These are phyloP conservation scores for Prunus armeniaca DNA, from an alignment of 306 rosid species.

Conservation along the genomic window DNA sequence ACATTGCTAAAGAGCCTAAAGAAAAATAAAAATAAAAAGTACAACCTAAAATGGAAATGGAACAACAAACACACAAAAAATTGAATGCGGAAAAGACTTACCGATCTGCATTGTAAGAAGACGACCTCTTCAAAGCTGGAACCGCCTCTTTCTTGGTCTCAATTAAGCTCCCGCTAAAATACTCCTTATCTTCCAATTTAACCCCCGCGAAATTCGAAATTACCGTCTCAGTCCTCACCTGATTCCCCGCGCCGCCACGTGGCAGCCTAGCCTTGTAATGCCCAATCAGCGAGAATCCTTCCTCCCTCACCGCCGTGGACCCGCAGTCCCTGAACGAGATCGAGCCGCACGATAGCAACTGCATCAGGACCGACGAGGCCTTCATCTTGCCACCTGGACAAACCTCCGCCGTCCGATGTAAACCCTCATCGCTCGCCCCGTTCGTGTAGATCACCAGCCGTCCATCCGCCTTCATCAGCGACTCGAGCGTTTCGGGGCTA, in stretches of 20 bases:
- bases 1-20: too few relatives aligned
- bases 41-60: not conserved
- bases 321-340: conserved; percentile 75
- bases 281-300: conserved; percentile 60
- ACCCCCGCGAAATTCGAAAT: conserved; percentile 43
- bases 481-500: conserved; percentile 86
- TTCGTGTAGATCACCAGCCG: conserved; percentile 44
- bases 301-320: conserved; percentile 44
- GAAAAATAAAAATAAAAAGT: not conserved
- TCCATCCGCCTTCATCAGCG: conserved; percentile 76
- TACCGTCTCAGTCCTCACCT: conserved; percentile 44
- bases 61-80: not conserved
- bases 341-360: conserved; percentile 81
- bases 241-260: conserved; percentile 49
- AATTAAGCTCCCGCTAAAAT: conserved; percentile 88
- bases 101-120: conserved; percentile 92
- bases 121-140: conserved; percentile 71
- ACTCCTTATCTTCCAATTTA: conserved; percentile 82
- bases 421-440: conserved; percentile 16
- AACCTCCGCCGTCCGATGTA: conserved; percentile 44
- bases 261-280: conserved; percentile 57
- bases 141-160: conserved; percentile 51
- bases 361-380: conserved; percentile 80
- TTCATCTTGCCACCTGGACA: conserved; percentile 60
- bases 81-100: conserved; percentile 16